Base-by-base conservation (phyloP, 2,329 filamentous ascomycete species). In the Colletotrichum sp. region DNA sequence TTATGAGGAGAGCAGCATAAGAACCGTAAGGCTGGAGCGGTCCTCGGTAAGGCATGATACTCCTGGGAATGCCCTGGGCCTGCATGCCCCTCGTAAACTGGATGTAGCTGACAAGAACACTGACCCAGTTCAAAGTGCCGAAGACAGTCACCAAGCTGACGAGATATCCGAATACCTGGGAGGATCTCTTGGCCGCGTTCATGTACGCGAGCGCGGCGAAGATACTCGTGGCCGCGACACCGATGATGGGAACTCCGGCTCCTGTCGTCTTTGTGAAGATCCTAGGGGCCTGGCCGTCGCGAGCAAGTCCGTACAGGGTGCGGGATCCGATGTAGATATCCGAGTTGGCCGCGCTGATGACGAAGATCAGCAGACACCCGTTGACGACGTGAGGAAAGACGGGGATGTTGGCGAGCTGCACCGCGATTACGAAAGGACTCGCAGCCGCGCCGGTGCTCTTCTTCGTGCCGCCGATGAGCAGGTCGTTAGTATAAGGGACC, bases 41-140 rank as follows among this genome's bases (percentile, higher is more conserved):
- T 27, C 83, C 85, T 8, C 80, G 77, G 67, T 87, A 88, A 2
- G 85, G 86, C 69, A 88, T 80, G 22, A 78, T 75, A 8, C 77
- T 70, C 2, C 82, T 77, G 0, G 81, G 74, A 16, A 87, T 82
- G 15, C 81, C 82, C 76, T 87, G 87, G 0, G 80, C 84, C 69
- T 82, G 81, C 72, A 85, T 82, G 8, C 80, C 86, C 8, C 80
- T 77, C 25, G 82, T 81, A 79, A 88, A 87, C 15, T 78, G 78
- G 8, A 88, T 79, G 77, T 87, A 85, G 18, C 83, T 83, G 6
- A 85, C 76, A 1, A 86, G 81, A 16, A 87, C 81, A 28, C 82
- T 82, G n/a, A 87, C 76, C 85, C 87, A 88, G 78, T 87, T 87
- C 30, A 88, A 80, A 18, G 85, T 82, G 5, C 84, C 86, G 67